A percentile compares a stretch with the other conserved stretches of the same genome.
phyloP scores from a whole-genome alignment of 352 stramenopile genomes.

The Aphanomyces stellatus region DNA sequence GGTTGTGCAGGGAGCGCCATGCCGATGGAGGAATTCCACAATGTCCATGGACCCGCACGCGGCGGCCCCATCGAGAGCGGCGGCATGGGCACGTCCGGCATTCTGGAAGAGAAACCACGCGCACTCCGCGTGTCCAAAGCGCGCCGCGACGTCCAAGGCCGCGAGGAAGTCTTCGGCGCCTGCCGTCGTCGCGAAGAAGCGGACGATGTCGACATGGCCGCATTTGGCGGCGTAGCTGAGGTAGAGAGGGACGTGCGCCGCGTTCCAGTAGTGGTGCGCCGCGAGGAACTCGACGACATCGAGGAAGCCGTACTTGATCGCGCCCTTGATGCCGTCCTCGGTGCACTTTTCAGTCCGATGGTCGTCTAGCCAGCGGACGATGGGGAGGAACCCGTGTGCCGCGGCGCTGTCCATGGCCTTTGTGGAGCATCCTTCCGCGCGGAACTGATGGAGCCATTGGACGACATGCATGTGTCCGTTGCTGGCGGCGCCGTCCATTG shows the following conservation, averaged over 20 bases:
- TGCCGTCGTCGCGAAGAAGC: not conserved
- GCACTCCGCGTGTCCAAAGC: not conserved
- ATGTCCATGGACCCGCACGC: constrained; percentile 1
- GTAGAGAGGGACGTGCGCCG: not conserved
- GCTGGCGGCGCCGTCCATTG: constrained; percentile 26
- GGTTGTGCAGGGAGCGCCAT: not conserved
- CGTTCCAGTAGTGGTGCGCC: constrained; percentile 24
- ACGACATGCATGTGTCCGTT: constrained; percentile 27
- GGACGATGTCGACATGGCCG: constrained; percentile 15
- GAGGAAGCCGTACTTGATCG: constrained; percentile 31
- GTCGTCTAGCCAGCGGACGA: constrained; percentile 33
- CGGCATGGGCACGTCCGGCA: not conserved
- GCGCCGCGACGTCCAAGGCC: not conserved
- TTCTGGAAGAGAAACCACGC: not conserved
- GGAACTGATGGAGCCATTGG: constrained; percentile 21
- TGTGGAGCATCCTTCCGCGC: constrained; percentile 5
- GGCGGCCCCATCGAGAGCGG: constrained; percentile 6
- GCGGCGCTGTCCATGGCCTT: constrained; percentile 27
- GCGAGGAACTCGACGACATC: constrained; percentile 37
- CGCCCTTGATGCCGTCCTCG: constrained; percentile 39
- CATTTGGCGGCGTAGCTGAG: not conserved
- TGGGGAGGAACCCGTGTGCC: constrained; percentile 22
- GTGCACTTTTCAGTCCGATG: constrained; percentile 32
- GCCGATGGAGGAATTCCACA: not conserved
- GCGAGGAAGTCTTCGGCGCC: not conserved